These are phyloP conservation scores for Phyllosticta ampelicida DNA, from an alignment of 2,329 filamentous ascomycete species.

Conservation along the genomic window DNA sequence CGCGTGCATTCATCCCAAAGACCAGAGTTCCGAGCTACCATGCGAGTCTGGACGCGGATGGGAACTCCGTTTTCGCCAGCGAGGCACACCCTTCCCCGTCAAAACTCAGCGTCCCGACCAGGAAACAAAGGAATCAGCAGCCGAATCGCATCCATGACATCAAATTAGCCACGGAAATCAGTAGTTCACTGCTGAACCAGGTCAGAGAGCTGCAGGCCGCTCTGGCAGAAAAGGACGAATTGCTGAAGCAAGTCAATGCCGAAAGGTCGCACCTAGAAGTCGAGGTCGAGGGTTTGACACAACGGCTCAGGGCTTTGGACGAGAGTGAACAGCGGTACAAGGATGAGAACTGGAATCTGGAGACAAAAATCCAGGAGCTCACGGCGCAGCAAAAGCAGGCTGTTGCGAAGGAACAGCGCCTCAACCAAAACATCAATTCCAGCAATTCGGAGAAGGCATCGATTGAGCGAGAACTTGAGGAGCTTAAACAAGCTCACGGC, in stretches of 20 bases:
- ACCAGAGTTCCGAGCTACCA: conserved; percentile 55
- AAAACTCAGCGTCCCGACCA: conserved; percentile 68
- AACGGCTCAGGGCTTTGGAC: conserved; percentile 71
- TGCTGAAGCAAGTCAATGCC: conserved; percentile 60
- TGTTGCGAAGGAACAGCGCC: conserved; percentile 70
- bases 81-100: conserved; percentile 78
- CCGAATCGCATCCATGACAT: conserved; percentile 87
- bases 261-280: conserved; percentile 74
- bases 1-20: conserved; percentile 79
- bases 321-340: conserved; percentile 95
- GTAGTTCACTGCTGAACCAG: conserved; percentile 85
- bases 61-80: conserved; percentile 53
- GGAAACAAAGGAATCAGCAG: conserved; percentile 83
- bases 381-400: conserved; percentile 63
- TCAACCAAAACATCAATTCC: conserved; percentile 60
- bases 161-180: conserved; percentile 97
- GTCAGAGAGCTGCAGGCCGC: conserved; percentile 81
- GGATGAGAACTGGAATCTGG: conserved; percentile 96
- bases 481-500: conserved; percentile 68
- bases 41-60: conserved; percentile 18
- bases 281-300: conserved; percentile 67
- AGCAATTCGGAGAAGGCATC: conserved; percentile 64
- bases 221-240: conserved; percentile 77
- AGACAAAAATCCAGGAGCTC: conserved; percentile 82
- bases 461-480: conserved; percentile 79